Conservation (phyloP, 2,329 filamentous ascomycete species). For the Ceratocystis destructans region DNA sequence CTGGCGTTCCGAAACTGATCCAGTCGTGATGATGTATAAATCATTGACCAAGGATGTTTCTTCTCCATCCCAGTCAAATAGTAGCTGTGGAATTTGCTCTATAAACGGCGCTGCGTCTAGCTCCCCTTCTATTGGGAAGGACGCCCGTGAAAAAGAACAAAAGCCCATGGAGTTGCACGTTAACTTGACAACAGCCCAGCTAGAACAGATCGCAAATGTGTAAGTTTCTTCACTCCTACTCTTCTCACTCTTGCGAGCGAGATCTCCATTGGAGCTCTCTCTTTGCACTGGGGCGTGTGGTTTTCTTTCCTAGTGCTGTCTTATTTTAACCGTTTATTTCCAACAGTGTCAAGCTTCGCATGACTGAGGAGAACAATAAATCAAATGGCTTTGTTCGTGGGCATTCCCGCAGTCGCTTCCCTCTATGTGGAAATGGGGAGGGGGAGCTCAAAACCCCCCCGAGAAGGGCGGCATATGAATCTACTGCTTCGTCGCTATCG, state of each 20-base stretch:
- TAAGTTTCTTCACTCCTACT: constrained; percentile 23
- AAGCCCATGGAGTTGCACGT: constrained; percentile 35
- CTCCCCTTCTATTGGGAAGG: not conserved
- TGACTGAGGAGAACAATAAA: not conserved
- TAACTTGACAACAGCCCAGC: constrained; percentile 36
- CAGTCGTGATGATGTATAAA: not conserved
- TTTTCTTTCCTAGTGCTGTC: not conserved
- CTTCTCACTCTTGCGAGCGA: too few relatives aligned
- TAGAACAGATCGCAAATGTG: constrained; percentile 36
- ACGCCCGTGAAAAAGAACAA: constrained; percentile 24
- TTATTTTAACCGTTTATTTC: not conserved
- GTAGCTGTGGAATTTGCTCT: not conserved
- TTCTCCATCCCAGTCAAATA: not conserved
- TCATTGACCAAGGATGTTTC: not conserved
- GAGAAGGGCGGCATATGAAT: not conserved
- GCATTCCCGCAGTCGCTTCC: not conserved
- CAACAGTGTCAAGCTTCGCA: not conserved
- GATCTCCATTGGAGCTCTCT: too few relatives aligned
- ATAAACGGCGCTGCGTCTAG: not conserved
- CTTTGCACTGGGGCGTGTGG: too few relatives aligned
- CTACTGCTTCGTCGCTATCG: not conserved
- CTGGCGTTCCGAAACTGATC: not conserved
- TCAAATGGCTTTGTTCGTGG: not conserved
- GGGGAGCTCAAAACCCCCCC: not conserved
- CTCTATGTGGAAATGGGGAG: not conserved